Evolutionary conservation across 23 red algal genomes (phyloP).

Genomic region (Chondrus crispus): DNA sequence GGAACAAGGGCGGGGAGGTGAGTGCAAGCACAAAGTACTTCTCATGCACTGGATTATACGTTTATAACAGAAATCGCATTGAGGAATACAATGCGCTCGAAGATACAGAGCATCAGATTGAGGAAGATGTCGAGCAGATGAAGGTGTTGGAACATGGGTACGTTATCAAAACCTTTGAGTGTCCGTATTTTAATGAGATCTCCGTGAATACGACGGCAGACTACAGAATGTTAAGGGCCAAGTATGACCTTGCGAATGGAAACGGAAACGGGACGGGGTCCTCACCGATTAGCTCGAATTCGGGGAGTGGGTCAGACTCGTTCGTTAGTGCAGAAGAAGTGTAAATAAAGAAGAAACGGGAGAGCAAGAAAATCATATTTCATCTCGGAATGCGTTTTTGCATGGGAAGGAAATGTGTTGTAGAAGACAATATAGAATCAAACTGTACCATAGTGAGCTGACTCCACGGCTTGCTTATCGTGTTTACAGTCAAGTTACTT

Average conservation of each 20-base stretch:
- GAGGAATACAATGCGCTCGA: conserved; percentile 40
- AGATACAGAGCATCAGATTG: conserved; percentile 49
- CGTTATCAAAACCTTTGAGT: conserved; percentile 39
- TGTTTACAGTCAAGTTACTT: too few species aligned
- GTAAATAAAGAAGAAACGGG: too few species aligned
- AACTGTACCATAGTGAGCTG: too few species aligned
- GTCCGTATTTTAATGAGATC: conserved; percentile 39
- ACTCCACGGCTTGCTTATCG: too few species aligned
- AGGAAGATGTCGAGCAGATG: conserved; percentile 51
- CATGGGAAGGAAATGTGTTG: too few species aligned
- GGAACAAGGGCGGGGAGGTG: conserved; percentile 44
- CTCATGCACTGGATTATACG: conserved; percentile 39
- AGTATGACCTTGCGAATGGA: neutral
- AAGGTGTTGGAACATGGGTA: conserved; percentile 47
- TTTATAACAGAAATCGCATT: conserved; percentile 22
- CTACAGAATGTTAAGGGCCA: conserved; percentile 9
- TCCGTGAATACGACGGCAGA: conserved; percentile 36
- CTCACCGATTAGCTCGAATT: conserved; percentile 32
- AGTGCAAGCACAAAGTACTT: conserved; percentile 24
- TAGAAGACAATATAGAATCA: too few species aligned
- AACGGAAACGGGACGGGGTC: neutral
- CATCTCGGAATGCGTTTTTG: too few species aligned
- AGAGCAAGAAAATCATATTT: too few species aligned
- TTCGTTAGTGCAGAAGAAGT: neutral
- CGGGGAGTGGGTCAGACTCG: conserved; percentile 8